Base-by-base conservation (phyloP, 2,329 filamentous ascomycete genomes). In the Clarireedia homoeocarpa region DNA sequence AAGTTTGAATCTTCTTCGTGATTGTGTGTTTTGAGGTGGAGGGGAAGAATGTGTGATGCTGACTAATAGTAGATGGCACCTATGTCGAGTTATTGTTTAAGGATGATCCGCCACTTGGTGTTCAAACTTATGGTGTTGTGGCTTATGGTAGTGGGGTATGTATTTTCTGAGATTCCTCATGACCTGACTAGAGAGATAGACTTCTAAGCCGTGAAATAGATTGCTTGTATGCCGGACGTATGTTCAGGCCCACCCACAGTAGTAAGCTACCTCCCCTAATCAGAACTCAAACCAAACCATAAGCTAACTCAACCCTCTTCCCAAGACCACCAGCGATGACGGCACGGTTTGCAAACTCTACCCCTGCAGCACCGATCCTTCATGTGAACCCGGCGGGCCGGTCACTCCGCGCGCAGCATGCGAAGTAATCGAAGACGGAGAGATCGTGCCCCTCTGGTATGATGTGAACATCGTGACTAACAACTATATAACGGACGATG, bases 141-240 rank as follows among this genome's bases (percentile, higher is more conserved):
- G 38, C 40, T 5, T 38, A 40, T 17, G 26, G 23, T 39, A 52
- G 45, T 12, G 45, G 45, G 9, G 45, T 47, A 30, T 27, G 45
- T 47, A 23, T 24, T 30, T 47, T 15, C 45, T 2, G 17, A 17
- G 2, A n/a, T 3, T 9, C 1, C 39, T 42, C 9, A 14, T 20
- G 4, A 20, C 6, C 3, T 42, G 7, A n/a, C 14, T 20, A 47
- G n/a, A 23, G 14, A 12, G 4, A 24, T 27, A 20, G 12, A 27
- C 26, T 14, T 27, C 12, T 47, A 26, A 47, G n/a, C 4, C 26
- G 23, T 42, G 23, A 47, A 23, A 24, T 47, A 34, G 36, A 40
- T 52, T n/a, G 50, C 50, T 15, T 52, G 39, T 40, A 52, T 45
- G 50, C 14, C 39, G n/a, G 20, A 52, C 39, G 45, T 14, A 47